Evolutionary conservation across 1,284 basidiomycete species (phyloP).

Genomic region (Cryptococcus sp.): DNA sequence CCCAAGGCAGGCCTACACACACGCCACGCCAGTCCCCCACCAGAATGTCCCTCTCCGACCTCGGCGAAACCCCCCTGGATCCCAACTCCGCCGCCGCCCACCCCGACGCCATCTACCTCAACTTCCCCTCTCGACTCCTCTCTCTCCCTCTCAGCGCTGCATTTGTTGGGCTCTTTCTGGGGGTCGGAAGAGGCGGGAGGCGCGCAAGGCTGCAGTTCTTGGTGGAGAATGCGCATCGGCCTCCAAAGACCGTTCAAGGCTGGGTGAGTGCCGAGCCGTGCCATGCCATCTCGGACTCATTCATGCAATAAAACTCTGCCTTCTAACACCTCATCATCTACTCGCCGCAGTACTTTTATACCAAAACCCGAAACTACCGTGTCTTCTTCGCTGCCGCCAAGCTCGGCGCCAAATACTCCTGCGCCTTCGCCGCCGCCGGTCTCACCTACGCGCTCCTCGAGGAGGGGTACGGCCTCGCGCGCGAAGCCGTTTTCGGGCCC

Average conservation of each 20-base stretch:
- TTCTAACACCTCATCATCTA: neutral
- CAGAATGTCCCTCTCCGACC: no score
- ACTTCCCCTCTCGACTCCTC: conserved; percentile 38
- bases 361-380: conserved; percentile 49
- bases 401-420: conserved; percentile 36
- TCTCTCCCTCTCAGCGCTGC: conserved; percentile 39
- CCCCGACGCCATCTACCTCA: conserved; percentile 18
- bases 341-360: conserved; percentile 47
- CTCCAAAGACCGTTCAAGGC: conserved; percentile 47
- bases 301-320: neutral
- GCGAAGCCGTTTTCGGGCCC: conserved; percentile 26
- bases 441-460: conserved; percentile 37
- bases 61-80: no score
- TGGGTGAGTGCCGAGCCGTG: conserved; percentile 39
- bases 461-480: conserved; percentile 35
- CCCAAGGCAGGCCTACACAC: no score
- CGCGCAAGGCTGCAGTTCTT: conserved; percentile 44
- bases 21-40: no score
- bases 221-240: conserved; percentile 50
- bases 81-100: no score
- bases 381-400: conserved; percentile 37
- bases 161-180: conserved; percentile 42
- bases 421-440: conserved; percentile 36
- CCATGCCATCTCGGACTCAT: neutral
- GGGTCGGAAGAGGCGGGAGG: conserved; percentile 40